Evolutionary conservation across 805 yeast genomes (phyloP).

Genomic region (Myxozyma mucilagina): DNA sequence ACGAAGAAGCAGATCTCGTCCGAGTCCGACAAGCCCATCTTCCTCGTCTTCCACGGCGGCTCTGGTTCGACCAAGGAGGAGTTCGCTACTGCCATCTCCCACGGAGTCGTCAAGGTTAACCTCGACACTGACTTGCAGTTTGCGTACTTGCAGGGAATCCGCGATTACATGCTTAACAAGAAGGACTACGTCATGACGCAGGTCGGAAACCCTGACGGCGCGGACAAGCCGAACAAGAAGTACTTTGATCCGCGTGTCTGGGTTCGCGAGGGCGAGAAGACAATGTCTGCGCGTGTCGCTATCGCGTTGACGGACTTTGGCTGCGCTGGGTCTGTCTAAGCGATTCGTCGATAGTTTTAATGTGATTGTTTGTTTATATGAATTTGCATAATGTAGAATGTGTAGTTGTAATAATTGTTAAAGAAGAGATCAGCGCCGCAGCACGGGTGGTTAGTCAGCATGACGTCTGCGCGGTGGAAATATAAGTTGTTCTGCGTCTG

Average conservation of each 20-base stretch:
- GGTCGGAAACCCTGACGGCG: conserved; percentile 99
- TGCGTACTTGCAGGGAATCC: conserved; percentile 95
- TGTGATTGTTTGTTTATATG: background rate
- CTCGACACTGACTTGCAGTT: conserved; percentile 98
- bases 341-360: background rate
- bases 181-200: conserved; percentile 86
- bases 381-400: background rate
- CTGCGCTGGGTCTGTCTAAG: conserved; percentile 31
- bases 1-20: conserved; percentile 68
- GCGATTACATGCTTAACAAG: conserved; percentile 94
- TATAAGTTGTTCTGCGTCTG: background rate
- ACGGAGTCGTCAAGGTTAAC: conserved; percentile 98
- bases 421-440: background rate
- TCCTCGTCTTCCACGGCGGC: conserved; percentile 99
- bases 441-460: conserved; percentile 1
- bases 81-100: conserved; percentile 83
- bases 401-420: background rate
- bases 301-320: conserved; percentile 84
- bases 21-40: conserved; percentile 67
- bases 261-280: conserved; percentile 99
- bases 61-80: conserved; percentile 94
- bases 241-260: conserved; percentile 99
- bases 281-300: conserved; percentile 83
- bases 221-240: conserved; percentile 99
- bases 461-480: background rate